Conservation (phyloP, 768 basidiomycete species). For the Neoboletus magnificus region DNA sequence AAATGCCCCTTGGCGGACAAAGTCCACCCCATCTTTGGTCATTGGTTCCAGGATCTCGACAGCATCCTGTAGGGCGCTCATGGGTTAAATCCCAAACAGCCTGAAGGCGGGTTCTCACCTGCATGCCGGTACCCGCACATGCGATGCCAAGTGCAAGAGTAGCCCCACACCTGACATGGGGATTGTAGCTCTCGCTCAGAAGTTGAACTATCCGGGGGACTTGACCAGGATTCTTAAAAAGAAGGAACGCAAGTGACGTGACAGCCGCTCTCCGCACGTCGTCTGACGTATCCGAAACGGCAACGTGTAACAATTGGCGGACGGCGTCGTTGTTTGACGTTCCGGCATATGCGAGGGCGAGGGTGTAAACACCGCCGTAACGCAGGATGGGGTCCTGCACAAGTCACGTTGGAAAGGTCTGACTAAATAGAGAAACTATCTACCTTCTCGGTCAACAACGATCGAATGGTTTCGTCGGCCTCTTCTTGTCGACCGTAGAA, state of each 20-base stretch:
- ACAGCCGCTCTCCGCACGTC: conserved; percentile 97
- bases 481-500: conserved; percentile 92
- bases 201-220: conserved; percentile 97
- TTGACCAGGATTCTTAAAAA: conserved; percentile 95
- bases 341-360: conserved; percentile 95
- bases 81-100: not conserved
- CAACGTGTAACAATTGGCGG: conserved; percentile 88
- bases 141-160: conserved; percentile 95
- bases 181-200: conserved; percentile 97
- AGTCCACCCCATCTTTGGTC: conserved; percentile 97
- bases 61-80: conserved; percentile 62
- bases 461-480: conserved; percentile 79
- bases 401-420: conserved; percentile 4
- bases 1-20: conserved; percentile 97
- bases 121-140: conserved; percentile 94
- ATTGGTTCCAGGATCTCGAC: conserved; percentile 96
- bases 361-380: conserved; percentile 96
- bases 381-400: conserved; percentile 90
- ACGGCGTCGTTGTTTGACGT: conserved; percentile 94
- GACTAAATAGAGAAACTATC: conserved; percentile 2
- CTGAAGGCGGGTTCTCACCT: conserved; percentile 46
- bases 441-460: conserved; percentile 84
- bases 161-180: conserved; percentile 95
- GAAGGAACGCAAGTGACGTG: conserved; percentile 89
- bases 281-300: conserved; percentile 97